Evolutionary conservation across 1,284 basidiomycete species (phyloP).

Genomic region (Pseudozyma pruni): DNA sequence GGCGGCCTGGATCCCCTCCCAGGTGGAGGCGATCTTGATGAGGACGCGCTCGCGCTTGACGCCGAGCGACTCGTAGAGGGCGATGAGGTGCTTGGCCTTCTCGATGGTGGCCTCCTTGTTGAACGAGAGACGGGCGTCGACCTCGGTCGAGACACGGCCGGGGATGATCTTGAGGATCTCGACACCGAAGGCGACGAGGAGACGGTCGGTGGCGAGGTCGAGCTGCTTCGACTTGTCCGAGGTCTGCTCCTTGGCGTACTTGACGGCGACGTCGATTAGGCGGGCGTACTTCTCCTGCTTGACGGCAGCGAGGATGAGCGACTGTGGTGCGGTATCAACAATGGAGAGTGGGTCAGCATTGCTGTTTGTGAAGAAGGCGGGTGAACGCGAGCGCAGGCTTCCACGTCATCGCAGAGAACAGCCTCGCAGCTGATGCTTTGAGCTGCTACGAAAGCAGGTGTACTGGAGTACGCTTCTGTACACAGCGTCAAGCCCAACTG

Average conservation of each 20-base stretch:
- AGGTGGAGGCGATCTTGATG: conserved; percentile 99
- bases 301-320: conserved; percentile 85
- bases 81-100: conserved; percentile 87
- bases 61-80: conserved; percentile 89
- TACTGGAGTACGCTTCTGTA: neutral
- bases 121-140: conserved; percentile 96
- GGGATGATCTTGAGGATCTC: conserved; percentile 96
- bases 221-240: conserved; percentile 61
- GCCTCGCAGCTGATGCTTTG: too few species aligned
- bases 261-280: conserved; percentile 84
- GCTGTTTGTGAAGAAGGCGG: too few species aligned
- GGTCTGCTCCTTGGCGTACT: conserved; percentile 82
- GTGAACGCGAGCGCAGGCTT: neutral
- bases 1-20: conserved; percentile 99
- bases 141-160: conserved; percentile 98
- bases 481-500: neutral
- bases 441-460: too few species aligned
- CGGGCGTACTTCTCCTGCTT: conserved; percentile 86
- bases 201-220: conserved; percentile 83
- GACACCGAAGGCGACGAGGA: conserved; percentile 95
- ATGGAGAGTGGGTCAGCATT: conserved; percentile 5
- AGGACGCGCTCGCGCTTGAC: conserved; percentile 87
- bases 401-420: too few species aligned
- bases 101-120: conserved; percentile 90
- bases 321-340: conserved; percentile 36